Base-by-base conservation (phyloP, 73 alveolate species). In the Paraurostyla sp. region DNA sequence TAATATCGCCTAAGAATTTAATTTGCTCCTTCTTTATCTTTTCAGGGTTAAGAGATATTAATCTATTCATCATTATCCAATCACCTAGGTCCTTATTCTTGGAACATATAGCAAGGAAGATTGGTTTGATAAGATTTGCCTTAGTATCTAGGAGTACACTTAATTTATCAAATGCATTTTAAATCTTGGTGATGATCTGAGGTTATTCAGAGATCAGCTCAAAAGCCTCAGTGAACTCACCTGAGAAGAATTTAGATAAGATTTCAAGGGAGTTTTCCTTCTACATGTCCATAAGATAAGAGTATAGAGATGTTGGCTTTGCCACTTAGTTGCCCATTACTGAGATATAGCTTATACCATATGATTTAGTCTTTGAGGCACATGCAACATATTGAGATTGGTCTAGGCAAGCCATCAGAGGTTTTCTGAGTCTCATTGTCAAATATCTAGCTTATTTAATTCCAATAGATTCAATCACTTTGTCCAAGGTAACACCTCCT, bases 181-280 rank as follows among this genome's bases (percentile, higher is more conserved):
- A 50, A 27, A 91, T 46, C 62, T 87, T 83, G 27, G 69, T 51
- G 23, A 91, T 91, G 56, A 91, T 84, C n/a, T 49, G 54, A 3
- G 57, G 56, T 18, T 91, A 57, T 54, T 91, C 45, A 0, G 93
- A 85, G 23, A 91, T 91, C 0, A 91, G 33, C 85, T 50, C 83
- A 49, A 91, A 91, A 1, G 92, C 90, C 36, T 83, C 86, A 1
- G 93, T 69, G 32, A 83, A 78, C 16, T 83, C 88, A 0, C 91
- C 87, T 18, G 93, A 83, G 76, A 89, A 91, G 71, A 83, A 84
- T 41, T 91, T 57, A 9, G 96, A 91, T 7, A 91, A 90, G 25
- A 83, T 87, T 43, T 91, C 93, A 4, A 91, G 80, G 0, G 96
- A 85, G 42, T 84, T 84, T 56, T 83, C 93, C 49, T 91, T 91